Evolutionary conservation across 345 rosid species (phyloP), one percentile per base, ranked within the genome.

Genomic region (Toxicodendron radicans): DNA sequence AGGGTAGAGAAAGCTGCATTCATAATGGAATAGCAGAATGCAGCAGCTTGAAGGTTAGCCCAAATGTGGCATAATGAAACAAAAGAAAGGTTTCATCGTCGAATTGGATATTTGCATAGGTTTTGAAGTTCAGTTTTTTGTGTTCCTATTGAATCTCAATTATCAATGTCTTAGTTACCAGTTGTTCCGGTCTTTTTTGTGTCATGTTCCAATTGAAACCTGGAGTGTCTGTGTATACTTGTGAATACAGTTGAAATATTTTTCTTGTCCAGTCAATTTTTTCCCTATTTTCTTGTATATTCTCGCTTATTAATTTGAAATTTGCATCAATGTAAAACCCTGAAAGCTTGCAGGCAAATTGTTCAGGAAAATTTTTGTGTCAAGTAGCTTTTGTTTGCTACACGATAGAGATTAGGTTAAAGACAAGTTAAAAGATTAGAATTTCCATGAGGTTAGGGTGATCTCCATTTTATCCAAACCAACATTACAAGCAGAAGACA

Each of bases 401-500:
- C 43, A 38, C 7, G 10, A 35, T 0, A 5, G 43, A 38, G 43
- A 5, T 7, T 38, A 38, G 43, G 8, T 38, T 0, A 38, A 38
- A 38, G 43, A 38, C 8, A 5, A 8, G 43, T 38, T 38, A 38
- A 38, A 5, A n/a, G 38, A 41, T 41, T 41, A 3, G 16, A 41
- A 10, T 11, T 35, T 38, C 6, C 5, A 38, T 17, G 2, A 13
- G 30, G 57, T 49, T 5, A 12, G 16, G 8, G 11, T 3, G n/a
- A 43, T 58, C 52, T 45, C 45, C 9, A 45, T 24, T 51, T 38
- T 51, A 24, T 38, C 58, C 60, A 52, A 10, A 59, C 3, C 3
- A 52, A 63, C 68, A 57, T 4, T 11, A 71, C 66, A 76, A 43
- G 30, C 70, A 66, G 20, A 49, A 30, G 57, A 56, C 52, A 52